Conservation (phyloP, 129 eudicot species). For the carrot (Daucus carota) region DNA sequence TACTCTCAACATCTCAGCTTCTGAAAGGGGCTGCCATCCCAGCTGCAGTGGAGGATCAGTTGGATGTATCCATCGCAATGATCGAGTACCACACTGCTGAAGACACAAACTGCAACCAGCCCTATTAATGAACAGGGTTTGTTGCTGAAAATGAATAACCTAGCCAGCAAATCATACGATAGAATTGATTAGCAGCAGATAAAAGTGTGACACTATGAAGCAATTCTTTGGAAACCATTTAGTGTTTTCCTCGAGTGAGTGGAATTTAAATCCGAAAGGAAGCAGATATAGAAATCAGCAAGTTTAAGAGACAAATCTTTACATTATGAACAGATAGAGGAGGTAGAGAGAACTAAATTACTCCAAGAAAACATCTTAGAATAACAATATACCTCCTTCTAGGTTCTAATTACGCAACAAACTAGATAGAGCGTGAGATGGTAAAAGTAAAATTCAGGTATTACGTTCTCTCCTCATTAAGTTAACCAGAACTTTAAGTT, state of each 20-base stretch:
- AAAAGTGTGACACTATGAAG: neutral
- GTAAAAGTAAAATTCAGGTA: neutral
- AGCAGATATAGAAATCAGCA: too few relatives aligned
- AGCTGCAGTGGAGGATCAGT: slow-evolving; percentile 67
- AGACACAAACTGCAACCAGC: slow-evolving; percentile 61
- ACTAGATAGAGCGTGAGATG: neutral
- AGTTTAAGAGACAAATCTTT: neutral
- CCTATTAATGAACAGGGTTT: slow-evolving; percentile 66
- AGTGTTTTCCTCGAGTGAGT: neutral
- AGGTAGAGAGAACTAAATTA: neutral
- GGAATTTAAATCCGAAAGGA: too few relatives aligned
- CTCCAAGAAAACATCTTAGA: neutral
- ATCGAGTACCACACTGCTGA: slow-evolving; percentile 67
- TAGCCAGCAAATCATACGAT: slow-evolving; percentile 25
- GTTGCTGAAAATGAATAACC: slow-evolving; percentile 96
- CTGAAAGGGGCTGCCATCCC: slow-evolving; percentile 61
- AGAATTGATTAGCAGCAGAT: neutral
- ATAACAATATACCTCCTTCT: neutral
- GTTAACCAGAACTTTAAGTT: neutral
- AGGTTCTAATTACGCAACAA: neutral
- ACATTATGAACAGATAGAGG: neutral
- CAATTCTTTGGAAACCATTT: neutral
- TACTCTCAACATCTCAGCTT: slow-evolving; percentile 70
- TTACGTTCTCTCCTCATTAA: neutral
- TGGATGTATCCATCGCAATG: slow-evolving; percentile 55